Conservation (phyloP, 805 yeast genomes). For the Cyberlindnera samutprakarnensis region DNA sequence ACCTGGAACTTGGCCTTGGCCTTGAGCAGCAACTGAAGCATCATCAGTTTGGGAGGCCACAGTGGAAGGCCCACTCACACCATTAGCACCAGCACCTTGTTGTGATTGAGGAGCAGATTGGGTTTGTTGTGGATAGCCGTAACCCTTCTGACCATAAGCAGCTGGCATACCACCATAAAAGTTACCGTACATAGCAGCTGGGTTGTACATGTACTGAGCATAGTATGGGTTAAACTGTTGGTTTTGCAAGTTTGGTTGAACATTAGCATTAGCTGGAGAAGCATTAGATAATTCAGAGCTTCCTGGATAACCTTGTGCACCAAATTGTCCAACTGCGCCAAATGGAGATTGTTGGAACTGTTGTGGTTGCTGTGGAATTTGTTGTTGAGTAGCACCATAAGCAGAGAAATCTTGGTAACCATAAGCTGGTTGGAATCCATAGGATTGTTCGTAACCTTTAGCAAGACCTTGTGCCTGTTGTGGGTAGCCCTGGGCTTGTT, state of each 20-base stretch:
- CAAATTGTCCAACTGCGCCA: conserved; percentile 21
- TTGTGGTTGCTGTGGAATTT: conserved; percentile 13
- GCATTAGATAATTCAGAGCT: conserved; percentile 15
- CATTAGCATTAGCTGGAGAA: conserved; percentile 23
- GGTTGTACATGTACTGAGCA: conserved; percentile 21
- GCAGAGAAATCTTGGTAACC: conserved; percentile 7
- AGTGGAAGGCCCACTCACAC: conserved; percentile 6
- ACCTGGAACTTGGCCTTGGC: conserved; percentile 10
- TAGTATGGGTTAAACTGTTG: conserved; percentile 19
- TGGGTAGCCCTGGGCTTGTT: conserved; percentile 8
- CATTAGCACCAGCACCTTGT: conserved; percentile 3
- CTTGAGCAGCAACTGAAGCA: conserved; percentile 1
- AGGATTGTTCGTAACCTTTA: conserved; percentile 28
- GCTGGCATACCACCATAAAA: conserved; percentile 6
- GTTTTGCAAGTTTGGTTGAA: conserved; percentile 20
- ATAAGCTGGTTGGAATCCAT: conserved; percentile 15
- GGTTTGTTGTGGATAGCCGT: conserved; percentile 3
- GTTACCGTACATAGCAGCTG: conserved; percentile 9
- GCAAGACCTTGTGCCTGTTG: conserved; percentile 20
- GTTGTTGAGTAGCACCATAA: conserved; percentile 7
- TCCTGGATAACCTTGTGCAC: conserved; percentile 9
- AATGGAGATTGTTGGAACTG: conserved; percentile 22
- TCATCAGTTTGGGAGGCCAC: conserved; percentile 1
- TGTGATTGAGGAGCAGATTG: conserved; percentile 4
- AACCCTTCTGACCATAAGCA: conserved; percentile 1